Evolutionary conservation across 192 early-diverging fungal genomes (phyloP).

Genomic region (Haplosporangium gracile): DNA sequence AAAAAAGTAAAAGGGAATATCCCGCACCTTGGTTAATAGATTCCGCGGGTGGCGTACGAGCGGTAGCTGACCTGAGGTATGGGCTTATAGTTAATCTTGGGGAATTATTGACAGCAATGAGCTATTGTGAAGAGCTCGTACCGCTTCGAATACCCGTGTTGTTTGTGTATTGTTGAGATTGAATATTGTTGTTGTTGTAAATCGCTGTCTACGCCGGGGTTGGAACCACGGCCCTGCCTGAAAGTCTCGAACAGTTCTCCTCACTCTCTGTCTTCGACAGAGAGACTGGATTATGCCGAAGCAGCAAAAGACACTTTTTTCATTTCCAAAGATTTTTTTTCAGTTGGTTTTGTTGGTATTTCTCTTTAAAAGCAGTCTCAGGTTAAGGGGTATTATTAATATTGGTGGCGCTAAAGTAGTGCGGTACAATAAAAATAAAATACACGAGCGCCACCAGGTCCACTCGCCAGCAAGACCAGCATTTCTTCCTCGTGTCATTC

Average conservation of each 20-base stretch:
- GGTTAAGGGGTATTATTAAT: background rate
- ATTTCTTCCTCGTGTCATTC: background rate
- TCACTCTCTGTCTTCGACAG: constrained; percentile 8
- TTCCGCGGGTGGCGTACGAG: constrained; percentile 54
- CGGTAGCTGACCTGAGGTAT: constrained; percentile 54
- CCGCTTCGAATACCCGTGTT: constrained; percentile 57
- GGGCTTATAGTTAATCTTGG: constrained; percentile 51
- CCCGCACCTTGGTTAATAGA: constrained; percentile 53
- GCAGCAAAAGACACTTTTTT: constrained; percentile 22
- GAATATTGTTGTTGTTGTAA: background rate
- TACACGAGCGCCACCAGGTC: background rate
- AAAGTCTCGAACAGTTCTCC: background rate
- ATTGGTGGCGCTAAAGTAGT: background rate
- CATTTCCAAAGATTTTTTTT: background rate
- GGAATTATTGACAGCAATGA: constrained; percentile 57
- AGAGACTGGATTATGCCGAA: constrained; percentile 20
- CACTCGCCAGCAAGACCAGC: background rate
- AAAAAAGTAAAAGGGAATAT: constrained; percentile 29
- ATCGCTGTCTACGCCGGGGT: constrained; percentile 1
- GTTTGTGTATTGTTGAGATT: background rate
- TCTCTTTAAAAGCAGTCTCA: background rate
- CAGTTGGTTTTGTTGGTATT: background rate
- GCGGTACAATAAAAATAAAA: too few relatives aligned
- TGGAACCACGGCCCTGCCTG: constrained; percentile 13
- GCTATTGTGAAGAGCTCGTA: constrained; percentile 48